Base-by-base conservation (phyloP, 1,284 basidiomycete genomes). In the Pseudozyma sp. region DNA sequence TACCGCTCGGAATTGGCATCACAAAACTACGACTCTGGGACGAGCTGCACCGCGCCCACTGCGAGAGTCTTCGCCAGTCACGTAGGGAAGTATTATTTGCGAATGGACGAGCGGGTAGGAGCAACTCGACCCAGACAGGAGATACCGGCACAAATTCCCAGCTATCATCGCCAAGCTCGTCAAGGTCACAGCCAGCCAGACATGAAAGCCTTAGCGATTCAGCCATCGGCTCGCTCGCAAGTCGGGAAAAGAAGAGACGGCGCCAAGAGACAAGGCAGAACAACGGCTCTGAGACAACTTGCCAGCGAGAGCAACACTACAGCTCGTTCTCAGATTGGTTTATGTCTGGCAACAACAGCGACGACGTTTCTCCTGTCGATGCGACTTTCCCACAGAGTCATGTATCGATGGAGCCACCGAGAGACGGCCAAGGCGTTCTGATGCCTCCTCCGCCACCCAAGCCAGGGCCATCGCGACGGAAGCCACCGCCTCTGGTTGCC, bases 1-100 rank as follows among this genome's bases (percentile, higher is more conserved):
- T 71, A 10, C 69, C 69, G 13, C 49, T 61, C 5, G 68, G 68
- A n/a, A 11, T 71, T n/a, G 69, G 69, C 38, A 71, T 71, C 55
- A 66, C 69, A 14, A 66, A 61, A 40, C 59, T 71, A 13, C 59
- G 63, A n/a, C 69, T 71, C 16, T 71, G 69, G 69, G 59, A 71
- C 44, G 69, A 71, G 44, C 48, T 71, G 0, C 63, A 71, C 25
- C 58, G 55, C 16, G 63, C 48, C 3, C 63, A 66, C 36, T 61
- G 59, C 49, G 55, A 62, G 16, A 40, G 21, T 9, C 13, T 55
- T 19, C 58, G 38, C 1, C 18, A 18, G 13, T 12, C 42, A 6
- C 25, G 14, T 44, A 14, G 25, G 16, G 8, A 9, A 13, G 13
- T 31, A 21, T 12, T 25, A 34, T 12, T 6, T 39, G 13, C 50